phyloP scores from a whole-genome alignment of 208 protist species.

The Leishmania lainsoni region DNA sequence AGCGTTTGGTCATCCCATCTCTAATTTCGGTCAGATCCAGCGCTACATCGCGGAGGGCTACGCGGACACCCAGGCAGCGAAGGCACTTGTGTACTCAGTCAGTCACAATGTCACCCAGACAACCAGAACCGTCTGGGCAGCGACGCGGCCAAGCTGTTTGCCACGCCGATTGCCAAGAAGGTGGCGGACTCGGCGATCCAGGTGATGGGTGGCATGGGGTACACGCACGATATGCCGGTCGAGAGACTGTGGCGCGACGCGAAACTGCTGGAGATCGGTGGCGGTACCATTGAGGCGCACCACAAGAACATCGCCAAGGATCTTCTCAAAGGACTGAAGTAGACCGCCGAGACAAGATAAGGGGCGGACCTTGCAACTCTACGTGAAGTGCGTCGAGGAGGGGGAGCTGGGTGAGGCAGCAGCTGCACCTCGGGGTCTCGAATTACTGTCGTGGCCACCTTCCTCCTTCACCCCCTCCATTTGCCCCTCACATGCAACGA shows the following conservation, averaged over 20 bases:
- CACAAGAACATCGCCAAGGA: constrained; percentile 87
- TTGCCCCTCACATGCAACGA: neutral
- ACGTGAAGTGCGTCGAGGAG: neutral
- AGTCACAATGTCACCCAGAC: constrained; percentile 70
- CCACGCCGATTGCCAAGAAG: constrained; percentile 93
- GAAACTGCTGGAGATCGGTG: constrained; percentile 95
- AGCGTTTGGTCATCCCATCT: constrained; percentile 93
- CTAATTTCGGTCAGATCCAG: constrained; percentile 95
- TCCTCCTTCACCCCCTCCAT: neutral
- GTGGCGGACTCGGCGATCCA: constrained; percentile 95
- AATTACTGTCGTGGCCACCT: neutral
- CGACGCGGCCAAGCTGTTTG: constrained; percentile 94
- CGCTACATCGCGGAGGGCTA: constrained; percentile 96
- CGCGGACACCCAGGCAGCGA: constrained; percentile 82
- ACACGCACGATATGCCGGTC: constrained; percentile 95
- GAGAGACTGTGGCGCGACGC: constrained; percentile 95
- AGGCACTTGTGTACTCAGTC: constrained; percentile 91
- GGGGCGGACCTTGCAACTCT: neutral
- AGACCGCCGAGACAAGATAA: neutral
- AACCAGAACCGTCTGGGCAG: constrained; percentile 81
- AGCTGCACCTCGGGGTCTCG: neutral
- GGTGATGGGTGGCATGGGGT: constrained; percentile 95
- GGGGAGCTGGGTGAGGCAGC: neutral
- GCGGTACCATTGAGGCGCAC: constrained; percentile 82
- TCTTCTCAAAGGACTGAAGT: constrained; percentile 38